Evolutionary conservation across 768 basidiomycete genomes (phyloP).

Genomic region (Tricholoma saponaceum): DNA sequence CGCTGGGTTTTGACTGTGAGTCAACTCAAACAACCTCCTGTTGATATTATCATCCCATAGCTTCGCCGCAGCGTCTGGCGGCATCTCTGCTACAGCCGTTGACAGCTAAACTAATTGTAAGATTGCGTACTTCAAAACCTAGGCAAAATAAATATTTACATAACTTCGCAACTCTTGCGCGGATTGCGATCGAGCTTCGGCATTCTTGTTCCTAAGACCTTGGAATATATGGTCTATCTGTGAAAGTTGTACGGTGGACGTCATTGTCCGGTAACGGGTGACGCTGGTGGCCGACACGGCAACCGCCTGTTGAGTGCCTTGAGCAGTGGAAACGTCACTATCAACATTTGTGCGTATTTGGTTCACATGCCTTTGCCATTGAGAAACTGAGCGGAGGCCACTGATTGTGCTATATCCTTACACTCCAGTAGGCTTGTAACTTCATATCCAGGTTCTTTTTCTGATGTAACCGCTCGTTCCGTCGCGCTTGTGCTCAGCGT

Average conservation of each 20-base stretch:
- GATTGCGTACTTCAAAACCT: conserved; percentile 1
- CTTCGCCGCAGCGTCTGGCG: conserved; percentile 75
- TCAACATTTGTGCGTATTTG: background rate
- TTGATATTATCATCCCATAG: conserved; percentile 87
- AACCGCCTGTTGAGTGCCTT: too few relatives aligned
- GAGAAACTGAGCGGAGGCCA: too few relatives aligned
- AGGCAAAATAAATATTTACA: conserved; percentile 39
- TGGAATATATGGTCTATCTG: conserved; percentile 69
- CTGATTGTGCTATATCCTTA: too few relatives aligned
- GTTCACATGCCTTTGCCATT: too few relatives aligned
- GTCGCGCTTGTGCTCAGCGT: too few relatives aligned
- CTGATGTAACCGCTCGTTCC: too few relatives aligned
- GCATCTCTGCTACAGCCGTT: conserved; percentile 72
- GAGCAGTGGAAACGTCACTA: background rate
- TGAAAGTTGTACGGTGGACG: conserved; percentile 51
- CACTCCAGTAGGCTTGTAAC: too few relatives aligned
- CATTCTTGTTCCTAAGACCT: conserved; percentile 58
- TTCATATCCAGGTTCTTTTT: too few relatives aligned
- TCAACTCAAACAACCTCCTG: conserved; percentile 72
- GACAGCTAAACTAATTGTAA: conserved; percentile 48
- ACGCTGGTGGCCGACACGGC: background rate
- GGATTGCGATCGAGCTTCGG: conserved; percentile 61
- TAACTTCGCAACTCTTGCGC: conserved; percentile 73
- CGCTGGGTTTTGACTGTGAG: conserved; percentile 71
- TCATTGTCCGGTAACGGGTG: conserved; percentile 50